Percentiles rank a stretch among this genome's conserved stretches.
Evolutionary conservation across 2,329 filamentous ascomycete species (phyloP).

Genomic region (Chaetomium globosum): DNA sequence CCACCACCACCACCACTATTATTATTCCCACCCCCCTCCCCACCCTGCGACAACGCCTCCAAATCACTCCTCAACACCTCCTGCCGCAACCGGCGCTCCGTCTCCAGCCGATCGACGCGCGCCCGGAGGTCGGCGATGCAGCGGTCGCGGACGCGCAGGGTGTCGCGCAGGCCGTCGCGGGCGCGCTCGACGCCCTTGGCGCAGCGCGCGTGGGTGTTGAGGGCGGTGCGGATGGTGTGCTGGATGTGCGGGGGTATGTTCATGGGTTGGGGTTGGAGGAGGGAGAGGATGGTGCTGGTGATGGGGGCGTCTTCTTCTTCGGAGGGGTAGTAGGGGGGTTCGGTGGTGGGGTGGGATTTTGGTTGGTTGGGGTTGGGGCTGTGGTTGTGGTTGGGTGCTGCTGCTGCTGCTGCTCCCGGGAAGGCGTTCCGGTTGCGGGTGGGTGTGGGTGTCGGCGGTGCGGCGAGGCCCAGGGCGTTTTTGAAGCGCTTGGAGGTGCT

Average conservation of each 20-base stretch:
- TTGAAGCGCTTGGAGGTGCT: constrained; percentile 15
- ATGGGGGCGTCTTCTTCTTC: constrained; percentile 43
- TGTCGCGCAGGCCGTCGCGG: constrained; percentile 47
- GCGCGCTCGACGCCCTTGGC: constrained; percentile 27
- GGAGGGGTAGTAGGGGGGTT: no score
- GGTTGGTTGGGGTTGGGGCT: not conserved
- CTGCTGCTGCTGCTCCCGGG: not conserved
- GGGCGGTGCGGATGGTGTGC: constrained; percentile 41
- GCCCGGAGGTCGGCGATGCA: constrained; percentile 30
- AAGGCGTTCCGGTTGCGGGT: constrained; percentile 4
- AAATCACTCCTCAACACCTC: constrained; percentile 27
- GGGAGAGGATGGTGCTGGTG: constrained; percentile 51
- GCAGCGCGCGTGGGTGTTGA: constrained; percentile 29
- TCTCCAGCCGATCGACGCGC: constrained; percentile 29
- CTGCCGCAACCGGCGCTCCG: constrained; percentile 23
- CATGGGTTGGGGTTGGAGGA: constrained; percentile 51
- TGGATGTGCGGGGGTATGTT: constrained; percentile 41
- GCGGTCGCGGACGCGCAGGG: constrained; percentile 63
- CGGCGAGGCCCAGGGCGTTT: not conserved
- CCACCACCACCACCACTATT: no score
- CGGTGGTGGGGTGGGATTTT: not conserved
- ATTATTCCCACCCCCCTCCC: not conserved
- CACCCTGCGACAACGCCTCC: constrained; percentile 19
- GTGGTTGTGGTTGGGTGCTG: not conserved
- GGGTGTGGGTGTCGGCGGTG: constrained; percentile 18